Conservation (phyloP, 176 grass and related monocot species). For the Oryza punctata region DNA sequence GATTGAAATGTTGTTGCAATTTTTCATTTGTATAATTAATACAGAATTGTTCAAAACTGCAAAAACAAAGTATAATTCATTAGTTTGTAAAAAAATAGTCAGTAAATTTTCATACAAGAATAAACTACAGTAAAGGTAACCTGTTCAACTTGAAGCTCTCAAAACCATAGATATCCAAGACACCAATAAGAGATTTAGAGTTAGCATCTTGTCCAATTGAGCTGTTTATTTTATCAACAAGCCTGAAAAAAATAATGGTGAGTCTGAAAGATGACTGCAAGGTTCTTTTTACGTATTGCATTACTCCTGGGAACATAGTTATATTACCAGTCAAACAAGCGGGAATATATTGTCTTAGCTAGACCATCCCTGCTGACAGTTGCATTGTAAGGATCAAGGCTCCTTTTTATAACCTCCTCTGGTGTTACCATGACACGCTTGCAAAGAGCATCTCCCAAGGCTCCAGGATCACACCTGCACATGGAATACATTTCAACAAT, state of each 20-base stretch:
- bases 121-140: conserved; percentile 36
- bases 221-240: conserved; percentile 97
- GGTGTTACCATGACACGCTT: conserved; percentile 98
- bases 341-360: conserved; percentile 97
- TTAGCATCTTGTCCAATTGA: conserved; percentile 94
- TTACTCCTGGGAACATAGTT: conserved; percentile 5
- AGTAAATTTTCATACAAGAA: conserved; percentile 17
- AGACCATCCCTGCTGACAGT: conserved; percentile 96
- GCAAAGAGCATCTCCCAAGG: conserved; percentile 89
- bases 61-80: conserved; percentile 39
- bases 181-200: conserved; percentile 95
- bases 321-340: conserved; percentile 98
- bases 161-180: conserved; percentile 99
- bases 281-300: conserved; percentile 13
- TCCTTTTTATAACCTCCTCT: conserved; percentile 98
- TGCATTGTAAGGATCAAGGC: conserved; percentile 90
- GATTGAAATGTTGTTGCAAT: conserved; percentile 98
- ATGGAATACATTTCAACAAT: conserved; percentile 40
- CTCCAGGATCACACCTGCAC: conserved; percentile 84
- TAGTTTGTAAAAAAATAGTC: conserved; percentile 12
- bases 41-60: conserved; percentile 97
- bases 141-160: conserved; percentile 99
- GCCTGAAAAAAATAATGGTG: conserved; percentile 53
- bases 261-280: neutral
- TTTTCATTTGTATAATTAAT: conserved; percentile 99